phyloP scores from a whole-genome alignment of 331 rosid genomes.

The Ulmus americana region DNA sequence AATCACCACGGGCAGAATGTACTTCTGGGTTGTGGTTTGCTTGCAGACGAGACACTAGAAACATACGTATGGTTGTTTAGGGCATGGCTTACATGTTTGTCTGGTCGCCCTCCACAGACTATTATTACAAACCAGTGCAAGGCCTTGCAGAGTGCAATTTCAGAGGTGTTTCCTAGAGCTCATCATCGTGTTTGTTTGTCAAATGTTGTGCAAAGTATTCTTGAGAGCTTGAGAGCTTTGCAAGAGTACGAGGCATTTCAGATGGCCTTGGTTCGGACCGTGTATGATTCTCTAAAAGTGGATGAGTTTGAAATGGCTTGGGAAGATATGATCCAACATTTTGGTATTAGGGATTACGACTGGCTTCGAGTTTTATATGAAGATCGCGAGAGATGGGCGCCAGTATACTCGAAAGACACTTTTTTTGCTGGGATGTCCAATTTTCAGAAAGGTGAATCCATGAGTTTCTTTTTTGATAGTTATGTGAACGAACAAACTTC shows the following conservation, averaged over 20 bases:
- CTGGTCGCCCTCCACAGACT: conserved; percentile 92
- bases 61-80: conserved; percentile 83
- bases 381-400: conserved; percentile 82
- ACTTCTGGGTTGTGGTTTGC: conserved; percentile 78
- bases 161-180: conserved; percentile 90
- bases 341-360: conserved; percentile 53
- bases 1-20: conserved; percentile 79
- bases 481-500: conserved; percentile 65
- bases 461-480: conserved; percentile 49
- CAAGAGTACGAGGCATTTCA: conserved; percentile 63
- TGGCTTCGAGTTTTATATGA: conserved; percentile 49
- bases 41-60: conserved; percentile 73
- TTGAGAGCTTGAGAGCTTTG: conserved; percentile 50
- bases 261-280: conserved; percentile 41
- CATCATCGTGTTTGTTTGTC: conserved; percentile 63
- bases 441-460: conserved; percentile 43
- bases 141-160: conserved; percentile 61
- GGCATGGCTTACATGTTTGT: conserved; percentile 92
- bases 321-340: conserved; percentile 68
- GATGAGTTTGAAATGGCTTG: conserved; percentile 87
- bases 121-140: conserved; percentile 64
- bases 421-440: conserved; percentile 71
- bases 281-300: conserved; percentile 46
- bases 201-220: conserved; percentile 60
- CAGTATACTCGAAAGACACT: conserved; percentile 72